phyloP scores from a whole-genome alignment of 2,329 filamentous ascomycete genomes.

The Claviceps sp. region DNA sequence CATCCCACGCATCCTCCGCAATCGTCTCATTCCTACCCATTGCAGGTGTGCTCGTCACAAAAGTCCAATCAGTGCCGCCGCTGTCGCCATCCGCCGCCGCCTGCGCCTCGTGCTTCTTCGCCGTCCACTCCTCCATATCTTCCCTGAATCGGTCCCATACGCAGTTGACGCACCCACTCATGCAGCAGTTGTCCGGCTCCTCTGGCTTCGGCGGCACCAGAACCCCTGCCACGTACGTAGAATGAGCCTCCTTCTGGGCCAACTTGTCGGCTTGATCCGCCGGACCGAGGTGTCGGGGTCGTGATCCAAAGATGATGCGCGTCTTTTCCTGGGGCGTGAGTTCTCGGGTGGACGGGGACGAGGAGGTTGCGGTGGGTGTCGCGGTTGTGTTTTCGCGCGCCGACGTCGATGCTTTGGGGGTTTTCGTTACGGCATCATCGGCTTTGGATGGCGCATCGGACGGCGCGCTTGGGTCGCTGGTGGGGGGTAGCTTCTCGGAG shows the following conservation, averaged over 20 bases:
- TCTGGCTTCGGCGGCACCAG: conserved; percentile 69
- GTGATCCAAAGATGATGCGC: conserved; percentile 69
- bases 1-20: conserved; percentile 42
- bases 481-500: conserved; percentile 29
- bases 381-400: conserved; percentile 3
- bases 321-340: conserved; percentile 37
- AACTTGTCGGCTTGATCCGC: conserved; percentile 51
- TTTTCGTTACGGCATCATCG: neutral
- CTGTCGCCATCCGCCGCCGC: conserved; percentile 54
- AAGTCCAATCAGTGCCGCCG: conserved; percentile 53
- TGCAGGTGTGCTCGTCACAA: conserved; percentile 49
- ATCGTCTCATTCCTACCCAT: conserved; percentile 24
- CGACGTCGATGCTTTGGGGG: conserved; percentile 4
- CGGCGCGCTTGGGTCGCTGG: conserved; percentile 17
- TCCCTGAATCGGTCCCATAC: conserved; percentile 90
- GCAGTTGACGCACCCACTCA: conserved; percentile 96
- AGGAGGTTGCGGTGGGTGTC: conserved; percentile 5
- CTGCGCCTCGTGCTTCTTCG: conserved; percentile 50
- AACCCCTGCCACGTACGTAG: conserved; percentile 61
- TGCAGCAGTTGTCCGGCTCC: conserved; percentile 97
- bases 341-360: conserved; percentile 12
- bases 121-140: conserved; percentile 81
- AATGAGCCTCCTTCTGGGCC: conserved; percentile 42
- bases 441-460: conserved; percentile 6
- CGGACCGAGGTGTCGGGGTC: conserved; percentile 61